Evolutionary conservation across 768 basidiomycete species (phyloP), one percentile per base, ranked within the genome.

Genomic region (Filobasidium floriforme): DNA sequence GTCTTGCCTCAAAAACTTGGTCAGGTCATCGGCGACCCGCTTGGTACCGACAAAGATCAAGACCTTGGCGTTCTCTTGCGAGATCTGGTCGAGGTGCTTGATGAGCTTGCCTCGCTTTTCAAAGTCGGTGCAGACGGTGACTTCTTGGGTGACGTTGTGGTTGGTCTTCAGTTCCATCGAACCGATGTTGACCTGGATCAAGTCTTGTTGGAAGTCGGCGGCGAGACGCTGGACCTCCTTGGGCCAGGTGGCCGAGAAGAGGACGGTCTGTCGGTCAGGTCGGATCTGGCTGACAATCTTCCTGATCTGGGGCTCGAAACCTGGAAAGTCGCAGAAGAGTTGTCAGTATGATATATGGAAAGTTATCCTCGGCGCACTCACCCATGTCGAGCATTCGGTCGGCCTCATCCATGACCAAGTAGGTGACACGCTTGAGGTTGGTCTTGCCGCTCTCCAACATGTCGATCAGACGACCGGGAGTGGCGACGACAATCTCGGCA

Each of bases 341-440:
- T 4, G 40, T 7, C 59, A 60, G 59, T 19, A 37, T 49, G 7
- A 11, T 60, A 18, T n/a, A 29, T 60, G 5, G 18, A 12, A 15
- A 9, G 41, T 37, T 12, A n/a, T 1, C 6, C 12, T 18, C 19
- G 19, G n/a, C 37, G 29, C n/a, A 19, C 59, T 60, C 59, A 60
- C 59, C 96, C 96, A 99, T 99, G 82, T 99, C 96, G 70, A 99
- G 85, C 96, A 99, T 99, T 75, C 96, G 90, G 82, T 99, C 96
- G 54, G 96, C 96, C 80, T 99, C 96, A 75, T 99, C 96, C 87
- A 99, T 90, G 76, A 99, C 96, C 46, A 99, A 84, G 80, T 98
- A 99, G 24, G 96, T 99, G 65, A 99, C 84, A 49, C 96, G 88
- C 65, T 89, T 89, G 62, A 99, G 85, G 80, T 98, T 98, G 24